Conservation (phyloP, 1,284 basidiomycete species). For the Ustilago nuda region DNA sequence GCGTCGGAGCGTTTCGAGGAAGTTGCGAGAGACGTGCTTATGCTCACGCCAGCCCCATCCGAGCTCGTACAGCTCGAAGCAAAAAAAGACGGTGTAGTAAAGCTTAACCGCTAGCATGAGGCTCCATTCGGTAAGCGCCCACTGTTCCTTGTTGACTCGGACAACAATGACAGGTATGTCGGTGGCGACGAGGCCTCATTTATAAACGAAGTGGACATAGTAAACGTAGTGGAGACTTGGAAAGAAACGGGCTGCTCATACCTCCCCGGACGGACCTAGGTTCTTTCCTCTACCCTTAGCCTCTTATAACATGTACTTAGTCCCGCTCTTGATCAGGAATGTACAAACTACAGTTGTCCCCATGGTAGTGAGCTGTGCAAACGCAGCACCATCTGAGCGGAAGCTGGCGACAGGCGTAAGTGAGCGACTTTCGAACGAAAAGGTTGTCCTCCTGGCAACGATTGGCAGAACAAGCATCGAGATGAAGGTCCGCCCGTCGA, state of each 20-base stretch:
- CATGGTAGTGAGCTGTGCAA: too few relatives aligned
- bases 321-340: too few relatives aligned
- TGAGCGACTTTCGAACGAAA: background rate
- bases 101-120: constrained; percentile 40
- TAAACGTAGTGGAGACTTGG: constrained; percentile 27
- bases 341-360: too few relatives aligned
- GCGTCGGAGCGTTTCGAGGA: constrained; percentile 22
- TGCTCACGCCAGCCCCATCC: constrained; percentile 44
- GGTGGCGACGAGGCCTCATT: background rate
- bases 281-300: too few relatives aligned
- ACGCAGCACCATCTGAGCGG: too few relatives aligned
- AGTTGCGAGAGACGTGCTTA: constrained; percentile 28
- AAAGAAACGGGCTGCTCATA: too few relatives aligned
- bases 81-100: constrained; percentile 36
- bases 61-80: constrained; percentile 30
- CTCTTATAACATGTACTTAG: too few relatives aligned
- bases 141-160: constrained; percentile 27
- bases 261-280: too few relatives aligned
- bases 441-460: background rate
- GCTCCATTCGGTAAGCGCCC: constrained; percentile 26
- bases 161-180: constrained; percentile 24
- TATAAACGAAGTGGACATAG: constrained; percentile 21
- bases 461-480: background rate
- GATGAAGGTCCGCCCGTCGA: constrained; percentile 15
- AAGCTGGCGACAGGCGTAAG: background rate